Conservation (phyloP, 202 grass and related monocot species). For the Eragrostis tef region DNA sequence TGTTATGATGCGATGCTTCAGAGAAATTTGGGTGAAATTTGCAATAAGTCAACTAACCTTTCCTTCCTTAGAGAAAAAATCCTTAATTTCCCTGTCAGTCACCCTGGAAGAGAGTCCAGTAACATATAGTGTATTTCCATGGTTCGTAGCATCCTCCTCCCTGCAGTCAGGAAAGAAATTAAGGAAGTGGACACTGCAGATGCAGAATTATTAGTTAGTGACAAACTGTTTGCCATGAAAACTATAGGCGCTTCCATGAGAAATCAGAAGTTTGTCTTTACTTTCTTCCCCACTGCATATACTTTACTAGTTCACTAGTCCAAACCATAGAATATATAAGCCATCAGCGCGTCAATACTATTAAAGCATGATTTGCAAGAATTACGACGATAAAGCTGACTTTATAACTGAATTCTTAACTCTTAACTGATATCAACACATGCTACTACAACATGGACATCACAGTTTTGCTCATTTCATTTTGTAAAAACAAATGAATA, state of each 20-base stretch:
- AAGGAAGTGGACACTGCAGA: neutral
- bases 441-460: conserved; percentile 3
- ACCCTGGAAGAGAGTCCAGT: conserved; percentile 77
- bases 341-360: too few species aligned
- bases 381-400: neutral
- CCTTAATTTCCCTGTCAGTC: conserved; percentile 70
- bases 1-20: conserved; percentile 22
- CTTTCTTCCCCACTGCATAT: neutral
- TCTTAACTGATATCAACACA: neutral
- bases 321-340: neutral
- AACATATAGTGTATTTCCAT: conserved; percentile 81
- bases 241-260: neutral
- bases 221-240: neutral
- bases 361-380: neutral
- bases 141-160: conserved; percentile 66
- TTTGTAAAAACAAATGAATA: neutral
- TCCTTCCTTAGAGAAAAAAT: conserved; percentile 87
- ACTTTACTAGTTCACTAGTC: neutral
- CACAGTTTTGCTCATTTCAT: neutral
- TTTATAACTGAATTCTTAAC: neutral
- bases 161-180: conserved; percentile 37
- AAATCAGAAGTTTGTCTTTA: neutral
- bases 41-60: conserved; percentile 55
- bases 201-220: neutral
- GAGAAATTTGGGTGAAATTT: neutral